Base-by-base conservation (phyloP, 208 protist species). In the Porcisia hertigi region DNA sequence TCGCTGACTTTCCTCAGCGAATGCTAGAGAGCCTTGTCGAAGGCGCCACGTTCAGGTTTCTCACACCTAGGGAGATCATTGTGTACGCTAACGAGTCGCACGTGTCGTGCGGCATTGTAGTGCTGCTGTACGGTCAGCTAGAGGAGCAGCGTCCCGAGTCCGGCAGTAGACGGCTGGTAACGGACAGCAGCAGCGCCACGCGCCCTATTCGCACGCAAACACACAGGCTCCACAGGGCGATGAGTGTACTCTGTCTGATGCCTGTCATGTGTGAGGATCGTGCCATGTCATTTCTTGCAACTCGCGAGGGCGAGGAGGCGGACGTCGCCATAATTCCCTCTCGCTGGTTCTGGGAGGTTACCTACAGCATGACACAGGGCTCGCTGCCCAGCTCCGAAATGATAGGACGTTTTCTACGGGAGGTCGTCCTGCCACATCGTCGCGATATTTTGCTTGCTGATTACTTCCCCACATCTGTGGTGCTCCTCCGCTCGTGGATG, bases 401-500 rank as follows among this genome's bases (percentile, higher is more conserved):
- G 69, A 71, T 97, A 45, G 69, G 92, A 43, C 81, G 90, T 64
- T 79, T 53, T 65, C 87, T 94, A 49, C 86, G 84, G 47, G 75
- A 85, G 25, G 76, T 75, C 41, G 80, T 96, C 45, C 43, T 90
- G 55, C 91, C 93, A 25, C 73, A 86, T 53, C 90, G 88, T 52
- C 66, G 71, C 30, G 88, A 93, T n/a, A 86, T 95, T 49, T 53
- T 97, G 74, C 79, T 81, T 23, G 45, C 73, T 3, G 88, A 74
- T 49, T 95, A 93, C 76, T 96, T 89, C 64, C 85, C 91, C 65
- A 95, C 89, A 23, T 87, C 88, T 23, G 80, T 88, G 52, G 80
- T 95, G 52, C 84, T 94, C 41, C 86, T 91, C 87, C 88, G 92
- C 52, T 96, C 90, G 77, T 97, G 93, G 92, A 86, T 95, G 86